Conservation (phyloP, 179 eudicot species). For the Silene coronaria region DNA sequence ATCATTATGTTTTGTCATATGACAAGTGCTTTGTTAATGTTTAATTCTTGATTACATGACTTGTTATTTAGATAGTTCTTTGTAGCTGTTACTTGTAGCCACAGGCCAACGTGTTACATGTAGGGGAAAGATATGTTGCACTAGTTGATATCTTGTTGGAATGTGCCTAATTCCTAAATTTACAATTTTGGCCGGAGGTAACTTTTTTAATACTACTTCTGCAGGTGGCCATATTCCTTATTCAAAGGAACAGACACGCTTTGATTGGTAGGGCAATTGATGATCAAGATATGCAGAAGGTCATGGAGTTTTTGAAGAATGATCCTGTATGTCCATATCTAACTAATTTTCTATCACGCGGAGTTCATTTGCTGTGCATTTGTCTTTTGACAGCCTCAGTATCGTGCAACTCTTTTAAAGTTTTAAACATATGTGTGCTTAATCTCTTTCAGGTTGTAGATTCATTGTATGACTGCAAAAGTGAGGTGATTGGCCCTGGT, state of each 20-base stretch:
- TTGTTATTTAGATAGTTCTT: no score
- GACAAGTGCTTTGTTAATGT: no score
- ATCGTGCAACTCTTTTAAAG: neutral
- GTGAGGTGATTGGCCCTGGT: slow-evolving; percentile 99
- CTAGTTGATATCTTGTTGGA: neutral
- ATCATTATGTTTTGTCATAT: no score
- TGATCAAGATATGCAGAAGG: slow-evolving; percentile 78
- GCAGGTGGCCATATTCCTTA: slow-evolving; percentile 96
- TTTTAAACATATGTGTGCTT: neutral
- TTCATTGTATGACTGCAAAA: slow-evolving; percentile 90
- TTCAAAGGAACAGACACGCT: slow-evolving; percentile 97
- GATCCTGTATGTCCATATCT: slow-evolving; percentile 60
- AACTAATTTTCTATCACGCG: slow-evolving; percentile 5
- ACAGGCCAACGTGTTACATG: no score
- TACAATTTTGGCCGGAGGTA: slow-evolving; percentile 5
- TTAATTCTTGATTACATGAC: no score
- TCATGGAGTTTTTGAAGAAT: slow-evolving; percentile 72
- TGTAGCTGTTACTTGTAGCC: no score
- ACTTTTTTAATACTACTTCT: neutral
- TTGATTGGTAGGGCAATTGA: slow-evolving; percentile 98
- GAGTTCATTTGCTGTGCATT: slow-evolving; percentile 8
- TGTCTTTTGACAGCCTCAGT: neutral
- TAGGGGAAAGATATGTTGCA: neutral
- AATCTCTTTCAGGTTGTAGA: slow-evolving; percentile 69
- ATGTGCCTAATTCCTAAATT: slow-evolving; percentile 1